Conservation (phyloP, 257 asterid genomes). For the Salvia rosmarinus region DNA sequence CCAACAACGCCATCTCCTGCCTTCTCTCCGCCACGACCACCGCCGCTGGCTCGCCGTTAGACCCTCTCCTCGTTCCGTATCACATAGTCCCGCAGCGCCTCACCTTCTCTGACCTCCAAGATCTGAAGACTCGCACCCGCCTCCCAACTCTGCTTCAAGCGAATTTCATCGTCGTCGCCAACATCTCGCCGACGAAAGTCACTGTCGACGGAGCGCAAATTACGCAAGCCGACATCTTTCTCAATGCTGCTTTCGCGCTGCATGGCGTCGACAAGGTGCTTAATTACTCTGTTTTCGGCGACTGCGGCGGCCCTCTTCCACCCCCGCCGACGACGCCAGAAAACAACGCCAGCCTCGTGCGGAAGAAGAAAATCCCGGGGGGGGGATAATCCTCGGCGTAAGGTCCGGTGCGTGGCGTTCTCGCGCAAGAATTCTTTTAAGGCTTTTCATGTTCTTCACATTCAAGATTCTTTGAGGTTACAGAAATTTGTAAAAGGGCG, state of each 20-base stretch:
- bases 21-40: slow-evolving; percentile 35
- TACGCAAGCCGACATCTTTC: slow-evolving; percentile 50
- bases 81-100: slow-evolving; percentile 77
- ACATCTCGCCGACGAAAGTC: slow-evolving; percentile 50
- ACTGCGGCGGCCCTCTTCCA: neutral
- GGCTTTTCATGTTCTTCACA: slow-evolving; percentile 15
- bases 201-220: slow-evolving; percentile 54
- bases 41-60: slow-evolving; percentile 30
- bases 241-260: slow-evolving; percentile 48
- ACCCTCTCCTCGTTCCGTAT: slow-evolving; percentile 57
- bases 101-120: slow-evolving; percentile 55
- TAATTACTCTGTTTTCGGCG: slow-evolving; percentile 49
- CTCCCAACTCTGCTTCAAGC: slow-evolving; percentile 67
- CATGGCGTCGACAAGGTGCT: slow-evolving; percentile 63
- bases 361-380: neutral
- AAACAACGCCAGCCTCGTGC: neutral
- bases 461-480: slow-evolving; percentile 26
- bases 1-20: slow-evolving; percentile 51
- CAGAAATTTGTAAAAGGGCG: neutral
- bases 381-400: neutral
- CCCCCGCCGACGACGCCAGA: slow-evolving; percentile 28
- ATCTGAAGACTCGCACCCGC: slow-evolving; percentile 35
- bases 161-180: slow-evolving; percentile 57
- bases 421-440: slow-evolving; percentile 3
- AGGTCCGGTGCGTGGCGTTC: slow-evolving; percentile 26